These are phyloP conservation scores for Aspergillus phoenicis DNA, from an alignment of 2,329 filamentous ascomycete species.

Conservation along the genomic window DNA sequence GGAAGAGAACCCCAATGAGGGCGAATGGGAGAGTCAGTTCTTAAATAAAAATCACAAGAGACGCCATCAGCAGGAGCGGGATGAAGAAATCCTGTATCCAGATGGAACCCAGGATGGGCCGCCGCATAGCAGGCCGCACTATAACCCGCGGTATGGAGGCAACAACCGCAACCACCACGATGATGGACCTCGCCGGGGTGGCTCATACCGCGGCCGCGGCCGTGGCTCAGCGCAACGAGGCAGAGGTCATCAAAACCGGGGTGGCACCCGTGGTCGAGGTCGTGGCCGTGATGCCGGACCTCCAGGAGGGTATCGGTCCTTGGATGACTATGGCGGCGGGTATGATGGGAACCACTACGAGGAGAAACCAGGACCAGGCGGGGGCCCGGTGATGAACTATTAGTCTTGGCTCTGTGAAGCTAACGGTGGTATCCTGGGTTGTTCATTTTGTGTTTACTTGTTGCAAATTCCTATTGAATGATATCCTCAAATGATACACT, in stretches of 20 bases:
- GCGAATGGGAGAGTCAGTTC: slow-evolving; percentile 65
- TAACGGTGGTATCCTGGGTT: too few relatives aligned
- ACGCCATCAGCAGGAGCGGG: slow-evolving; percentile 58
- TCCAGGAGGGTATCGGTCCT: slow-evolving; percentile 63
- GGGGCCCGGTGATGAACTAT: slow-evolving; percentile 45
- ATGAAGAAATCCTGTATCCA: slow-evolving; percentile 51
- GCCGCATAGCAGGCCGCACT: slow-evolving; percentile 26
- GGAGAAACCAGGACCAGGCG: slow-evolving; percentile 32
- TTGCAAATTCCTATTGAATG: too few relatives aligned
- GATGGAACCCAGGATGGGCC: slow-evolving; percentile 29
- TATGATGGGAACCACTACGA: slow-evolving; percentile 24
- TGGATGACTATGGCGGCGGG: slow-evolving; percentile 59
- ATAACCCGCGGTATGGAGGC: slow-evolving; percentile 34
- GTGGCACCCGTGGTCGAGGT: slow-evolving; percentile 49
- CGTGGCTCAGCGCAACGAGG: slow-evolving; percentile 44
- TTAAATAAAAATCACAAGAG: slow-evolving; percentile 63
- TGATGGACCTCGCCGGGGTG: slow-evolving; percentile 44
- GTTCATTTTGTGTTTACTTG: too few relatives aligned
- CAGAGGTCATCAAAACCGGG: slow-evolving; percentile 39
- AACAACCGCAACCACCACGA: slow-evolving; percentile 45
- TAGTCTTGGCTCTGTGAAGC: slow-evolving; percentile 16
- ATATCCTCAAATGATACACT: too few relatives aligned
- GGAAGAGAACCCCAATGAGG: slow-evolving; percentile 65
- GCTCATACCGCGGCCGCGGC: slow-evolving; percentile 35
- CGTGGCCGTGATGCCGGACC: slow-evolving; percentile 55